Conservation (phyloP, 129 eudicot species). For the Flaveria brownii region DNA sequence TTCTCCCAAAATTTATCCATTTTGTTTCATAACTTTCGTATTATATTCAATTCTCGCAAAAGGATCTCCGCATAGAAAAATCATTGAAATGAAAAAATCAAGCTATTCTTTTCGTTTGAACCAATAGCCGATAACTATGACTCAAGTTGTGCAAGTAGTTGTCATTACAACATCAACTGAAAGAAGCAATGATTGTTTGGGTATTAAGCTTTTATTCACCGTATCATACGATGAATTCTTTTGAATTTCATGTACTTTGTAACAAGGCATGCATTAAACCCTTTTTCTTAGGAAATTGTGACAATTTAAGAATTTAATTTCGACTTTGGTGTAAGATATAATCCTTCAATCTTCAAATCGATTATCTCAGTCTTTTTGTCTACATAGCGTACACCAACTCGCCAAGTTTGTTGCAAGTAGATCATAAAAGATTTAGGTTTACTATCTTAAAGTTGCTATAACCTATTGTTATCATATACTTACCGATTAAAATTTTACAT, state of each 20-base stretch:
- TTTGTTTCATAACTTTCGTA: neutral
- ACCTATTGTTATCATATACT: too few species aligned
- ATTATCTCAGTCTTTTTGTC: neutral
- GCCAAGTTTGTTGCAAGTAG: neutral
- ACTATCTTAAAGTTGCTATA: too few species aligned
- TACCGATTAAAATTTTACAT: too few species aligned
- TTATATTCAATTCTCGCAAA: neutral
- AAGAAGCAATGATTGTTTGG: neutral
- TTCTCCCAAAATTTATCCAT: neutral
- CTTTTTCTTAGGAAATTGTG: too few species aligned
- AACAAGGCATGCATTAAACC: neutral
- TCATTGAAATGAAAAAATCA: neutral
- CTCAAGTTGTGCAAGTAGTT: neutral
- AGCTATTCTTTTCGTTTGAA: neutral
- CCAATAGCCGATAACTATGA: neutral
- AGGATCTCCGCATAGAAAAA: neutral
- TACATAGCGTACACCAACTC: neutral
- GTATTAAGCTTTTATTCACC: neutral
- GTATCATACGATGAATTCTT: neutral
- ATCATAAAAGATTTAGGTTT: too few species aligned
- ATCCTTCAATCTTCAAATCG: neutral
- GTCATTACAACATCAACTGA: neutral
- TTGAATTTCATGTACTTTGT: neutral
- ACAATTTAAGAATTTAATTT: neutral
- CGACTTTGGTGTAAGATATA: neutral